Percentiles rank a stretch among this genome's conserved stretches.
These are phyloP conservation scores for Nakazawaea ambrosiae DNA, from an alignment of 805 yeast genomes.

Conservation along the genomic window DNA sequence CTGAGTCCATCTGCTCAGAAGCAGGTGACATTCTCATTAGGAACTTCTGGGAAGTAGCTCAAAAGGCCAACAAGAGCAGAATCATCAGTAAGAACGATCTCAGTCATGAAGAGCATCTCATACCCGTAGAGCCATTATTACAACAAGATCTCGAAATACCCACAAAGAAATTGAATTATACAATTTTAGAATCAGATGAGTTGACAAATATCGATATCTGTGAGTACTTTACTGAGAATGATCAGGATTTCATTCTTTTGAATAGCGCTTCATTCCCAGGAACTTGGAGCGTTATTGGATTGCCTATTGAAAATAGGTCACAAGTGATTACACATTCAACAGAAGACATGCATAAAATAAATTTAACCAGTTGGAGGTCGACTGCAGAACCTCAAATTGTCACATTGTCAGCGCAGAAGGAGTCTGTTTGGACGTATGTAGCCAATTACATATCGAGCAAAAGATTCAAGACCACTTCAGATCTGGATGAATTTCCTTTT, in stretches of 20 bases:
- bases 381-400: slow-evolving; percentile 2
- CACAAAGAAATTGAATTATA: slow-evolving; percentile 4
- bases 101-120: slow-evolving; percentile 17
- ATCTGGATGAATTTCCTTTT: slow-evolving; percentile 53
- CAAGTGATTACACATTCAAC: slow-evolving; percentile 58
- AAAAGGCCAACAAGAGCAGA: slow-evolving; percentile 21
- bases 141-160: background rate
- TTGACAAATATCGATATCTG: slow-evolving; percentile 40
- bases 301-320: slow-evolving; percentile 41
- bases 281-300: slow-evolving; percentile 78
- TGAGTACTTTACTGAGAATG: slow-evolving; percentile 29
- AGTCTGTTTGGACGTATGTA: slow-evolving; percentile 46
- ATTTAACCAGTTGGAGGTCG: slow-evolving; percentile 22
- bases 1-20: slow-evolving; percentile 85
- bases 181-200: no score
- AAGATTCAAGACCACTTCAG: slow-evolving; percentile 24
- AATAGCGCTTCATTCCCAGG: slow-evolving; percentile 85
- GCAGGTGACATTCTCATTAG: slow-evolving; percentile 51
- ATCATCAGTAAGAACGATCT: background rate
- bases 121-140: slow-evolving; percentile 18
- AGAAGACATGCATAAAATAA: slow-evolving; percentile 25
- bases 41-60: slow-evolving; percentile 56
- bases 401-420: slow-evolving; percentile 9
- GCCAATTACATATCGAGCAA: slow-evolving; percentile 38
- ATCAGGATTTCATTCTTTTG: slow-evolving; percentile 49